Conservation (phyloP, 768 basidiomycete genomes). For the Termitomyces sp. region DNA sequence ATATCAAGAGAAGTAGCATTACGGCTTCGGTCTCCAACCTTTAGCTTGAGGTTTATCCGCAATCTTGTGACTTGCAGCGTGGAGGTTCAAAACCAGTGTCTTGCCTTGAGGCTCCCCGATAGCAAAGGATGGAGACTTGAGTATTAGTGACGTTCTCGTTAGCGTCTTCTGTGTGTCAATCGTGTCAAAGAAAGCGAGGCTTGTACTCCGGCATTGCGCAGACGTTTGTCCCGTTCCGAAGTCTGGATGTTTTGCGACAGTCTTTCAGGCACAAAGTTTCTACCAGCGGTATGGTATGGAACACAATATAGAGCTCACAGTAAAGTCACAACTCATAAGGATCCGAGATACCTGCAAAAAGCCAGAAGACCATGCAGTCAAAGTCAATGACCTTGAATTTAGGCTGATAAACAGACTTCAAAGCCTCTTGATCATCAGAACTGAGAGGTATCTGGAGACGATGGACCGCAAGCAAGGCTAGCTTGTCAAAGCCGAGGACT, state of each 20-base stretch:
- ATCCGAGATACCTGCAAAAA: not conserved
- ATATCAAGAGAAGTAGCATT: not conserved
- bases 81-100: not conserved
- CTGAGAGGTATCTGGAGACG: not conserved
- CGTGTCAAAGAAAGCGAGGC: not conserved
- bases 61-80: not conserved
- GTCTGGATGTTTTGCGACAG: not conserved
- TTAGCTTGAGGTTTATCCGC: not conserved
- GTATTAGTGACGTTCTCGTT: not conserved
- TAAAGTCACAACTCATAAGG: not conserved
- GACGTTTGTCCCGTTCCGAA: no score
- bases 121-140: not conserved
- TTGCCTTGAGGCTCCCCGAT: not conserved
- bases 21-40: not conserved
- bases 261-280: not conserved
- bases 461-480: not conserved
- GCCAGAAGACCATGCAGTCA: not conserved
- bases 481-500: not conserved
- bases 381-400: not conserved
- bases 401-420: not conserved
- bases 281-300: not conserved
- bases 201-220: not conserved
- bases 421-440: not conserved
- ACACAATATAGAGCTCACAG: not conserved
- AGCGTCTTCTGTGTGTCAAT: not conserved